Evolutionary conservation across 2,329 filamentous ascomycete species (phyloP), one percentile per base, ranked within the genome.

Genomic region (Blastomyces silverae): DNA sequence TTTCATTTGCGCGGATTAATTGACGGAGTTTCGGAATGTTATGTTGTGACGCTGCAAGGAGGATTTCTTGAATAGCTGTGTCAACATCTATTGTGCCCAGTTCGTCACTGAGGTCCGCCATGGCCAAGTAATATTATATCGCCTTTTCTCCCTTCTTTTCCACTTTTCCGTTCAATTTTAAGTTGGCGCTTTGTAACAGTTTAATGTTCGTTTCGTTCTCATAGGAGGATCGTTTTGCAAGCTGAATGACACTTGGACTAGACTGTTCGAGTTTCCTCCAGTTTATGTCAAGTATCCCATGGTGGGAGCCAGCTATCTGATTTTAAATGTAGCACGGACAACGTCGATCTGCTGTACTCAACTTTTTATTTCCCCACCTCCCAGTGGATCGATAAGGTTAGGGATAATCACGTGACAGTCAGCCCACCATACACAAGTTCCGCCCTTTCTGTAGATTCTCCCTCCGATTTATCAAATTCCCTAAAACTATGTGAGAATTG

Each of bases 1-100:
- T 70, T 48, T 75, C 72, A 68, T 80, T 79, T 62, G 79, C 82
- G 71, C 84, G 82, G 67, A 95, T 84, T 8, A 96, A 84, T 64
- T 84, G 83, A 74, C 87, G 88, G 53, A 96, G 83, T 61, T 83
- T 82, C 46, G 83, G 76, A 66, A 88, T 77, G 75, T 96, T 83
- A 76, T 90, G 88, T 69, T 87, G 82, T 5, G 87, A 82, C 46
- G 88, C 83, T 28, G 86, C 86, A 59, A 88, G 83, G 63, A 90
- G 83, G 69, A 89, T 84, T 67, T 84, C 81, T 76, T 88, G 85
- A 44, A 78, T 74, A 42, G 75, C 71, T 52, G 78, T 69, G 66
- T 80, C 78, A 62, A 75, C 69, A 31, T 77, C 64, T 44, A 69
- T 63, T n/a, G 48, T 22, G 2, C 22, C 69, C n/a, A 72, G 67